Evolutionary conservation across 2,329 filamentous ascomycete species (phyloP), one percentile per base, ranked within the genome.

Genomic region (Trichoderma hamatum): DNA sequence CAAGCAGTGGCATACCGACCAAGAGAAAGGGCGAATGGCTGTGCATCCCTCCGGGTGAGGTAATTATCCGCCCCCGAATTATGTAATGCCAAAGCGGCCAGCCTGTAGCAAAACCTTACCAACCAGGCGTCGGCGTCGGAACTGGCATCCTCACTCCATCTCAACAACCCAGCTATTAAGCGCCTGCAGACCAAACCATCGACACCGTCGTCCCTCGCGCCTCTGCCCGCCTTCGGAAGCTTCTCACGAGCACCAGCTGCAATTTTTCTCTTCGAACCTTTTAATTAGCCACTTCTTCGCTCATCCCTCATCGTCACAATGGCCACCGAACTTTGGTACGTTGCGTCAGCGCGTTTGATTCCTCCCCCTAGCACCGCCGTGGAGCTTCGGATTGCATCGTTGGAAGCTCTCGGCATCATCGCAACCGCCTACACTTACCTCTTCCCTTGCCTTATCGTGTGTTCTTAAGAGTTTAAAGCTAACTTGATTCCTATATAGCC

Each of bases 311-410:
- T 55, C 59, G 60, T 39, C 69, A 69, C 68, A 66, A 70, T 70
- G 69, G 26, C 69, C 49, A 69, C 69, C 60, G 69, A 70, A 69
- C 69, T 70, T 61, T 70, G 69, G 69, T 70, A 70, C 69, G 69
- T 68, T 69, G 62, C 67, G 69, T 70, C 69, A 69, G 66, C 69
- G 69, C 69, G 69, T 70, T 49, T n/a, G 39, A 56, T 51, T 11
- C 58, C 66, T 21, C 59, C 65, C 69, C 69, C 46, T 66, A 62
- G 39, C 58, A 39, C 49, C 32, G 39, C 26, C 58, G 26, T 61
- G 65, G 59, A 70, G 69, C 69, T 70, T 59, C 61, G 60, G 60
- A 68, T 56, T 56, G 54, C 67, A 69, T 70, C 69, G 19, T 58
- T 68, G 39, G 32, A 52, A 68, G 69, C 59, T 68, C 52, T 34